These are phyloP conservation scores for Zhuliangozyma blackwelliae DNA, from an alignment of 1,139 yeast species.

Conservation along the genomic window DNA sequence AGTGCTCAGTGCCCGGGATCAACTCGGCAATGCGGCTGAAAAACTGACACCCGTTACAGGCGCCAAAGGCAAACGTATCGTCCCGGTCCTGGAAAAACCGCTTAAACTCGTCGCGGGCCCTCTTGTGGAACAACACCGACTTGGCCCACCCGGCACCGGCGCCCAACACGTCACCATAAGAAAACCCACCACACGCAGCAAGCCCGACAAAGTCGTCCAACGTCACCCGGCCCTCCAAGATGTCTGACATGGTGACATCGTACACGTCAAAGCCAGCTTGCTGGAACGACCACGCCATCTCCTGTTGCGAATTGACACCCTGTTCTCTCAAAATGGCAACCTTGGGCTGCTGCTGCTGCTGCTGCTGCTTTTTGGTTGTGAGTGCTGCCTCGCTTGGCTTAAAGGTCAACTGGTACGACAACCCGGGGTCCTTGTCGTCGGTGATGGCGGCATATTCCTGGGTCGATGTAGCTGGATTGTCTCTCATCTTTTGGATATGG, in stretches of 20 bases:
- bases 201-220: constrained; percentile 83
- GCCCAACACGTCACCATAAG: constrained; percentile 98
- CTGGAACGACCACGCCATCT: constrained; percentile 97
- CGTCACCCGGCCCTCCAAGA: constrained; percentile 67
- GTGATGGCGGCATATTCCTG: constrained; percentile 73
- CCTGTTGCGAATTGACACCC: constrained; percentile 98
- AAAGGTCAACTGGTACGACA: constrained; percentile 73
- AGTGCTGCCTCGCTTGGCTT: constrained; percentile 33
- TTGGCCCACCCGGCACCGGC: constrained; percentile 99
- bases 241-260: constrained; percentile 97
- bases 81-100: constrained; percentile 79
- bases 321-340: constrained; percentile 98
- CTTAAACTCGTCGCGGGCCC: constrained; percentile 70
- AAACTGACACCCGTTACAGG: constrained; percentile 99
- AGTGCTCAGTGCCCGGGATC: constrained; percentile 91
- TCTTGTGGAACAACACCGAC: constrained; percentile 83
- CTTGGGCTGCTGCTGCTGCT: constrained; percentile 63
- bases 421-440: constrained; percentile 89
- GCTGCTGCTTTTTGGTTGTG: too few species aligned
- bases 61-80: constrained; percentile 98
- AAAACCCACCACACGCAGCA: constrained; percentile 99
- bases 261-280: constrained; percentile 91
- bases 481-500: constrained; percentile 87
- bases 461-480: constrained; percentile 85
- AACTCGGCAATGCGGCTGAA: constrained; percentile 80